Evolutionary conservation across 352 stramenopile genomes (phyloP), one percentile per base, ranked within the genome.

Genomic region (Pythium rhizo-oryzae): DNA sequence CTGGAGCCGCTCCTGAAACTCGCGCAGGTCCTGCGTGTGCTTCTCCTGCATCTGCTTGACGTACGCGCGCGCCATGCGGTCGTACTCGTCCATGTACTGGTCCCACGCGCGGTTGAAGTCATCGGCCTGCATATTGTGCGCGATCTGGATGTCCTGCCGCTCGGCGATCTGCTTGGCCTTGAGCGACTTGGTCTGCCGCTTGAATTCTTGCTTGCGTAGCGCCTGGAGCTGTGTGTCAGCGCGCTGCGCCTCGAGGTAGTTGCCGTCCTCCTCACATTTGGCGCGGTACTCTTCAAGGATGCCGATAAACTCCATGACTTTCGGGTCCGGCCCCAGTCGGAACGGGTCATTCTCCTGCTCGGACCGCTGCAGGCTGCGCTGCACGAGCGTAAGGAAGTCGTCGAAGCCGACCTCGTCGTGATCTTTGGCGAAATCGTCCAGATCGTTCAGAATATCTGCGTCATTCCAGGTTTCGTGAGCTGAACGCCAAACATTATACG

Each of bases 91-190:
- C 74, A 98, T 87, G 75, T 98, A 99, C 72, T 97, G 86, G 71
- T 98, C 96, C 96, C 95, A 99, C 15, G 89, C 88, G 21, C 79
- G 73, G 63, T 98, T 98, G 71, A 98, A 98, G 65, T 98, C 92
- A 50, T 89, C 84, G 67, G 97, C 98, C 77, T 98, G 94, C 89
- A 98, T 97, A 72, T 98, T 98, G 72, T 98, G 93, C 8, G 91
- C 92, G 51, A 98, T 95, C 72, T 98, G 92, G n/a, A 98, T 93
- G 70, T 98, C 91, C 73, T 98, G 92, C 7, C 91, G 84, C 74
- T 98, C 94, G 33, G 84, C 85, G 33, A 98, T 89, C 67, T 98
- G 93, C 52, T 91, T 85, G 23, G 91, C 91, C 49, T 92, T 89
- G 9, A 98, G 82, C 4, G 89, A 93, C 68, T 98, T 98, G 12